Evolutionary conservation across 1,284 basidiomycete genomes (phyloP), one percentile per base, ranked within the genome.

Genomic region (Leccinum glutinopallens): DNA sequence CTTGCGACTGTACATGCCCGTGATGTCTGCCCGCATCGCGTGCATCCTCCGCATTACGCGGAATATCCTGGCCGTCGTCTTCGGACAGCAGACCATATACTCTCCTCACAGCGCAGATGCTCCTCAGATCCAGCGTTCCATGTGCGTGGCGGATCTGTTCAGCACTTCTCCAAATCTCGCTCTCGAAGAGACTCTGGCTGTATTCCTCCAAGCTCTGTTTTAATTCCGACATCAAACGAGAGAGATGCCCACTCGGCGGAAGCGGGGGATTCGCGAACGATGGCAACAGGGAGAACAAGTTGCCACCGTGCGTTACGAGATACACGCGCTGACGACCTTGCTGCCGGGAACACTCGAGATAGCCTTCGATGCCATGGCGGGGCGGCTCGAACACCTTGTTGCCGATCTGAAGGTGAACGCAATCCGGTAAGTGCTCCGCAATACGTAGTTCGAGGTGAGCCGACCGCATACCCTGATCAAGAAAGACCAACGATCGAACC

Each of bases 391-490:
- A 29, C 29, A 29, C 29, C 29, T 29, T 29, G 29, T 29, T 29
- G 29, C 29, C 29, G 29, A 29, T 29, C 29, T 29, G 29, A 15
- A 86, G 75, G 65, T 81, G 80, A 29, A 92, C 72, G 54, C 80
- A 78, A 3, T 81, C 84, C 1, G 87, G 84, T 37, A 80, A 81
- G 75, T 96, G 94, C 59, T 86, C 82, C 22, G 84, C 87, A 2
- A 90, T 73, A 4, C 92, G 84, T 59, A 94, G 78, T 74, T 96
- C 94, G 12, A 96, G 81, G 32, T 85, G 81, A 7, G 87, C 83
- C 10, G 82, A 78, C 60, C 77, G 79, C n/a, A 78, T 75, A 55
- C 82, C 80, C 87, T 88, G 65, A 58, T 4, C n/a, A 51, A 58
- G 19, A 9, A 56, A 25, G 17, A 60, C 19, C 32, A n/a, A 51